Conservation (phyloP, 805 yeast genomes). For the Ogataea pini region DNA sequence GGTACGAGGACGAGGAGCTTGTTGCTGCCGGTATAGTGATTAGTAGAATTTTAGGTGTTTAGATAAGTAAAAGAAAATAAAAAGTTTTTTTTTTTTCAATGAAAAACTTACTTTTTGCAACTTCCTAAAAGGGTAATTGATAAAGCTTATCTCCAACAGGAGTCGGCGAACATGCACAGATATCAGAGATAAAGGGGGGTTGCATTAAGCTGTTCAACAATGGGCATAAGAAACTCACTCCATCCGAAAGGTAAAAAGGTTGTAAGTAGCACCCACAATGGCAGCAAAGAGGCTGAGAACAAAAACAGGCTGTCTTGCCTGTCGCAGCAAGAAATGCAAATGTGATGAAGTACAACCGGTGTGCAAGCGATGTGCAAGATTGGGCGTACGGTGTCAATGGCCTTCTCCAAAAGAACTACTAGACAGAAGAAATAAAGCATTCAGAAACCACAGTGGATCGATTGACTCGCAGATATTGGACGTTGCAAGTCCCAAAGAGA, state of each 20-base stretch:
- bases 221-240: no score
- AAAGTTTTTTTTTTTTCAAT: no score
- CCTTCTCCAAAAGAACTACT: slow-evolving; percentile 5
- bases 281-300: slow-evolving; percentile 3
- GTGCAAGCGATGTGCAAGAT: slow-evolving; percentile 6
- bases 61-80: neutral
- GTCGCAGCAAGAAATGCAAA: slow-evolving; percentile 12
- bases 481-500: no score
- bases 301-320: slow-evolving; percentile 10
- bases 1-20: slow-evolving; percentile 57
- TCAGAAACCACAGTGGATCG: no score
- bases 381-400: slow-evolving; percentile 8
- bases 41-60: slow-evolving; percentile 24
- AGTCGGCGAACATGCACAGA: neutral
- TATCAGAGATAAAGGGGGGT: no score
- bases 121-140: neutral
- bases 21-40: slow-evolving; percentile 38
- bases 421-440: slow-evolving; percentile 8
- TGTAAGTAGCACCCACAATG: neutral
- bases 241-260: no score
- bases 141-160: slow-evolving; percentile 5
- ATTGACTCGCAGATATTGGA: no score
- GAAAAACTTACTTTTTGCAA: neutral
- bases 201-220: no score
- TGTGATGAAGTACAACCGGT: slow-evolving; percentile 15